Conservation (phyloP, 2,329 filamentous ascomycete genomes). For the Fusarium udum region DNA sequence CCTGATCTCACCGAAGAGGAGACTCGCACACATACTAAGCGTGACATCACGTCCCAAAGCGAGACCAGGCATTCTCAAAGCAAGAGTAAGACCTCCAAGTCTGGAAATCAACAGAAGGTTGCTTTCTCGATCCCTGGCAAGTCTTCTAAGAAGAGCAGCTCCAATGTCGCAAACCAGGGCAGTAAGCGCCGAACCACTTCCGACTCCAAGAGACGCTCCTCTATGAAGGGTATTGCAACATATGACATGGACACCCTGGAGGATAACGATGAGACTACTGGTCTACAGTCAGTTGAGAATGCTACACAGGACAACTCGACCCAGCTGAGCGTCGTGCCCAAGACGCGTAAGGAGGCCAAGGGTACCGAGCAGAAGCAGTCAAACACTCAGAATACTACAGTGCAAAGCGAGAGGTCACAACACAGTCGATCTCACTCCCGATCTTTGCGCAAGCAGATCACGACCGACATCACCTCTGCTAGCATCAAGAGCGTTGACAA, state of each 20-base stretch:
- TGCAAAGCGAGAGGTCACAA: conserved; percentile 41
- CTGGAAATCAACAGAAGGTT: conserved; percentile 48
- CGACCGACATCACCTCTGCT: conserved; percentile 38
- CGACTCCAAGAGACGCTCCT: conserved; percentile 34
- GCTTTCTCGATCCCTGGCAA: conserved; percentile 55
- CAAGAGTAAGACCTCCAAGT: conserved; percentile 43
- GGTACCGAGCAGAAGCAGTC: conserved; percentile 31
- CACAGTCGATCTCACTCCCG: conserved; percentile 41
- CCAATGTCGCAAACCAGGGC: conserved; percentile 53
- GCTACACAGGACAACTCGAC: conserved; percentile 49
- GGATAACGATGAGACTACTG: conserved; percentile 50
- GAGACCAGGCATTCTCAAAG: conserved; percentile 44
- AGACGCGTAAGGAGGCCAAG: conserved; percentile 36
- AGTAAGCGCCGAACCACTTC: conserved; percentile 52
- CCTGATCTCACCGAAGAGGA: conserved; percentile 45
- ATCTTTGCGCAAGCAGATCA: conserved; percentile 39
- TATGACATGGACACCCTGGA: conserved; percentile 42
- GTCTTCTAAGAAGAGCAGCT: conserved; percentile 42
- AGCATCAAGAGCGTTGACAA: conserved; percentile 41
- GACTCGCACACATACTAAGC: conserved; percentile 43
- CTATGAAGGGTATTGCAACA: conserved; percentile 34
- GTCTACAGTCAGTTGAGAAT: conserved; percentile 47
- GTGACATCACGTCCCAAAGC: conserved; percentile 43
- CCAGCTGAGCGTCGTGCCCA: conserved; percentile 45
- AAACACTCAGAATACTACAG: conserved; percentile 31